Conservation (phyloP, 2,329 filamentous ascomycete species). For the Rugonectria rugulosa region DNA sequence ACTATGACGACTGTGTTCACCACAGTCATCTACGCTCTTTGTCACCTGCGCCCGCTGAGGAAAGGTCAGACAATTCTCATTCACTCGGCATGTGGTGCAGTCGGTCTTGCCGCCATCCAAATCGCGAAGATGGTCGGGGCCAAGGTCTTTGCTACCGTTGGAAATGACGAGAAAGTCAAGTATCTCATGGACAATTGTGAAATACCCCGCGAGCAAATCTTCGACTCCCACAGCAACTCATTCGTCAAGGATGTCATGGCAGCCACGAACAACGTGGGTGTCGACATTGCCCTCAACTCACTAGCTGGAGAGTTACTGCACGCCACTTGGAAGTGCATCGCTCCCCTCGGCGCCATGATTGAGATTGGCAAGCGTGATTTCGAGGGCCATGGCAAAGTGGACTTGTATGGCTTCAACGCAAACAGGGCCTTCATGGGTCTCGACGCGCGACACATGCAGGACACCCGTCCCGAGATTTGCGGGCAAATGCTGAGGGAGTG, state of each 20-base stretch:
- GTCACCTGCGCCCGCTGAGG: slow-evolving; percentile 28
- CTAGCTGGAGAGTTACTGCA: slow-evolving; percentile 1
- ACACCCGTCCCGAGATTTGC: no score
- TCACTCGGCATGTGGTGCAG: slow-evolving; percentile 44
- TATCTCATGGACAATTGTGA: slow-evolving; percentile 42
- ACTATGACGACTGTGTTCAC: slow-evolving; percentile 45
- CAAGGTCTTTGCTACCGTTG: slow-evolving; percentile 48
- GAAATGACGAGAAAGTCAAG: slow-evolving; percentile 45
- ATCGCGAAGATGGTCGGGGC: slow-evolving; percentile 41
- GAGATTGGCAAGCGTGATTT: slow-evolving; percentile 7
- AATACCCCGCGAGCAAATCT: slow-evolving; percentile 44
- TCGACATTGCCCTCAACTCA: neutral
- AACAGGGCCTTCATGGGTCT: slow-evolving; percentile 3
- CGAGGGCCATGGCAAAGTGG: neutral
- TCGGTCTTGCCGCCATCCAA: slow-evolving; percentile 44
- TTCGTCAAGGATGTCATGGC: slow-evolving; percentile 42
- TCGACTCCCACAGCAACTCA: slow-evolving; percentile 42
- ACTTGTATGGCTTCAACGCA: slow-evolving; percentile 1
- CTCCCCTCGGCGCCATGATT: slow-evolving; percentile 3
- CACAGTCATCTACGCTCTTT: slow-evolving; percentile 44
- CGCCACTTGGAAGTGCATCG: slow-evolving; percentile 3
- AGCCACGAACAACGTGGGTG: slow-evolving; percentile 26
- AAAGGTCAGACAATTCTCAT: slow-evolving; percentile 43
- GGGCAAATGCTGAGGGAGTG: no score
- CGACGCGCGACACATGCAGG: neutral